These are phyloP conservation scores for Talaromyces funiculosus DNA, from an alignment of 2,329 filamentous ascomycete genomes.

Conservation along the genomic window DNA sequence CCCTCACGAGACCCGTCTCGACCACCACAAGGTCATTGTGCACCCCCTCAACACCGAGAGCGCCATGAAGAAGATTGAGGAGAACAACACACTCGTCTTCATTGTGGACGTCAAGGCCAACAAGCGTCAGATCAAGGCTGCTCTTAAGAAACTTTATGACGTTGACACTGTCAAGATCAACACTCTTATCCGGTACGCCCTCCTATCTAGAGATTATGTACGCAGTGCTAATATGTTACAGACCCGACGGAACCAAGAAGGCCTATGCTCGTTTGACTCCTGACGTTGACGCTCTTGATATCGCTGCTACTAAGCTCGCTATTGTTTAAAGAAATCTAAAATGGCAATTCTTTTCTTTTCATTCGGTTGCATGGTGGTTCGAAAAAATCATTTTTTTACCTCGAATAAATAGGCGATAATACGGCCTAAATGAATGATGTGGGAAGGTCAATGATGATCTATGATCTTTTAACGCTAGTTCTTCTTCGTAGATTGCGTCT, in stretches of 20 bases:
- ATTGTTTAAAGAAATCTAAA: conserved; percentile 68
- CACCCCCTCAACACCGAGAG: conserved; percentile 99
- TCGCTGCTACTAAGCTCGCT: conserved; percentile 96
- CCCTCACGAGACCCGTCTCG: conserved; percentile 80
- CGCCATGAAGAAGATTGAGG: conserved; percentile 99
- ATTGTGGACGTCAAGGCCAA: conserved; percentile 96
- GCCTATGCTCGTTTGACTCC: conserved; percentile 91
- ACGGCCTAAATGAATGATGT: conserved; percentile 6
- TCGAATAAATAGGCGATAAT: not conserved
- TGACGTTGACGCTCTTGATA: conserved; percentile 97
- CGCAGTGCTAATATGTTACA: not conserved
- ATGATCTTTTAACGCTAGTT: not conserved
- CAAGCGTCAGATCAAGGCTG: conserved; percentile 98
- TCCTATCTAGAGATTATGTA: conserved; percentile 28
- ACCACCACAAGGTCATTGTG: conserved; percentile 96
- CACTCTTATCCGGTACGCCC: conserved; percentile 82
- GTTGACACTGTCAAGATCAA: conserved; percentile 99
- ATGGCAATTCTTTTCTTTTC: conserved; percentile 25
- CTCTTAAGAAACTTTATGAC: conserved; percentile 98
- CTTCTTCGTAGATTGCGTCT: not conserved
- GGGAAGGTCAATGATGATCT: not conserved
- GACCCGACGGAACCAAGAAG: conserved; percentile 98
- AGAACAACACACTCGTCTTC: conserved; percentile 99
- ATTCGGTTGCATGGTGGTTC: conserved; percentile 38
- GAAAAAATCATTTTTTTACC: not conserved